Base-by-base conservation (phyloP, 2,329 filamentous ascomycete species). In the Aspergillus texensis region DNA sequence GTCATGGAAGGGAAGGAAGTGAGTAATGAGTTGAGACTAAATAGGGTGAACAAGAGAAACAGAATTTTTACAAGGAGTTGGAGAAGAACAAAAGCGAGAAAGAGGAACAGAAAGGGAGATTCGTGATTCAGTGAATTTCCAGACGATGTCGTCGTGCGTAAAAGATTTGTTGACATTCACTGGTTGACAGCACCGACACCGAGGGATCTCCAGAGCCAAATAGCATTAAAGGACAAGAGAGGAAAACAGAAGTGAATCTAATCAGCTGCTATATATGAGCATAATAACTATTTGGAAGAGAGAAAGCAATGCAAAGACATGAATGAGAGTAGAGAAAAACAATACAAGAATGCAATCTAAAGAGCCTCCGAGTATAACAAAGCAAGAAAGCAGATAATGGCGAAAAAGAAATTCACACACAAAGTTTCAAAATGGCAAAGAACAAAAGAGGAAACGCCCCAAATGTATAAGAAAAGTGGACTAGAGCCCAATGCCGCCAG, bases 41-140 rank as follows among this genome's bases (percentile, higher is more conserved):
- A 50, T 58, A 60, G 59, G 59, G 62, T n/a, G 32, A 59, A 57
- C 41, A 64, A 46, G 30, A 65, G 36, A 50, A 60, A 53, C 57
- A 58, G 58, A 65, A 64, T 45, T 41, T 36, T 48, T 30, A 41
- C 19, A 59, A 57, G 52, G 63, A 46, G 32, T 62, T 62, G 34
- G 53, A 60, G 48, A 58, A 57, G 58, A 65, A 63, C 43, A 24
- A 43, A 32, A 34, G 52, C 11, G 21, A 43, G 26, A 16, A 55
- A 58, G 19, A 56, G 58, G 52, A 54, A 24, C 26, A 43, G 24
- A 32, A 26, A 28, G 26, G 10, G 12, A 54, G 26, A 39, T 39
- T 26, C 14, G 52, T 10, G 21, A 55, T 32, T 60, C 32, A 60
- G 48, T 60, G 46, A 53, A 60, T 41, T 21, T 36, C 24, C 34